Evolutionary conservation across 1,284 basidiomycete species (phyloP).

Genomic region (Cryptococcus floricola): DNA sequence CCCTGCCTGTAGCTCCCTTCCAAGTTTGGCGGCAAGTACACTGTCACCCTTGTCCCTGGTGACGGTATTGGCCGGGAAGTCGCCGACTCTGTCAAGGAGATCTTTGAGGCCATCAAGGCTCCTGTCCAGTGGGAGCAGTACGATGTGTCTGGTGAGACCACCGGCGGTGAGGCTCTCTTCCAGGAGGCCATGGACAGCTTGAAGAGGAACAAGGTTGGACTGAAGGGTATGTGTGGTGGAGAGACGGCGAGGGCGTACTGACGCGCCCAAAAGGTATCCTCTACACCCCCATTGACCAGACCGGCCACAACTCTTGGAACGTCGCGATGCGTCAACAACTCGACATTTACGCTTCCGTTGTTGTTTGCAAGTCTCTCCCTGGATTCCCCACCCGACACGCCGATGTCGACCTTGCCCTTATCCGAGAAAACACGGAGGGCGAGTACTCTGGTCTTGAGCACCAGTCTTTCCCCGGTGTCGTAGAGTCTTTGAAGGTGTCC

Average conservation of each 20-base stretch:
- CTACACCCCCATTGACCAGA: conserved; percentile 95
- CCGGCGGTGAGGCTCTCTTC: conserved; percentile 89
- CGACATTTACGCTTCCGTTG: conserved; percentile 98
- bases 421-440: conserved; percentile 99
- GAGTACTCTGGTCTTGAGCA: conserved; percentile 99
- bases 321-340: conserved; percentile 99
- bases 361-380: conserved; percentile 97
- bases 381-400: conserved; percentile 94
- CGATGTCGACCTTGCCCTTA: conserved; percentile 97
- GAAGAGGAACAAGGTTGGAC: conserved; percentile 93
- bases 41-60: conserved; percentile 87
- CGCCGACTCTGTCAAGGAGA: conserved; percentile 97
- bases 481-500: conserved; percentile 97
- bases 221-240: conserved; percentile 70
- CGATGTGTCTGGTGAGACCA: conserved; percentile 94
- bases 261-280: conserved; percentile 69
- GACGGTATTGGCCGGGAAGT: conserved; percentile 98
- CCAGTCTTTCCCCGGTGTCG: conserved; percentile 96
- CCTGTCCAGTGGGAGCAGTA: conserved; percentile 99
- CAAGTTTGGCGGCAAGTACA: conserved; percentile 77
- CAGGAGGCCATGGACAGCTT: conserved; percentile 95
- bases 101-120: conserved; percentile 94
- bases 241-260: background rate
- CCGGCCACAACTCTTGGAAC: conserved; percentile 99
- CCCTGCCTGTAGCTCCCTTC: conserved; percentile 63